phyloP scores from a whole-genome alignment of 768 basidiomycete genomes.

The Brasilioporus rufonigricans region DNA sequence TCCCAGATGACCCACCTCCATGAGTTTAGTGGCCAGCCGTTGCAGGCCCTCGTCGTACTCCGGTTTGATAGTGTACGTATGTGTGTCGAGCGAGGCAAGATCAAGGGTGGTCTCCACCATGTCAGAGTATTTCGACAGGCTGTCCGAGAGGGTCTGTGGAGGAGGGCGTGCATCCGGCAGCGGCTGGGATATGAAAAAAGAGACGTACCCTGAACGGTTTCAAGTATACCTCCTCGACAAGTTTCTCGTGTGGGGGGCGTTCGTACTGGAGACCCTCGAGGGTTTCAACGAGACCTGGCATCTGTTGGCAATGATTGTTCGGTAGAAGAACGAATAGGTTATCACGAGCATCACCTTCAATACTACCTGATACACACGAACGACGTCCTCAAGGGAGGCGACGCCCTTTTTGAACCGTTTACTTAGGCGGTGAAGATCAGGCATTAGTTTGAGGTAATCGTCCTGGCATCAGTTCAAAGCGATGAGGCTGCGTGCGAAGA shows the following conservation, averaged over 20 bases:
- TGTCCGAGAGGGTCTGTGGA: constrained; percentile 57
- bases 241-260: constrained; percentile 44
- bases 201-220: constrained; percentile 52
- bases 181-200: background rate
- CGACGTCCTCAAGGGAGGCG: constrained; percentile 91
- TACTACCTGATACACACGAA: constrained; percentile 92
- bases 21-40: constrained; percentile 64
- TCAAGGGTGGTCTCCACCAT: constrained; percentile 98
- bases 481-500: background rate
- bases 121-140: constrained; percentile 76
- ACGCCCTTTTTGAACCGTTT: constrained; percentile 86
- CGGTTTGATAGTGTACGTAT: constrained; percentile 89
- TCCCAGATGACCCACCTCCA: constrained; percentile 38
- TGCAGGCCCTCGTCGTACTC: constrained; percentile 82
- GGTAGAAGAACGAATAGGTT: background rate
- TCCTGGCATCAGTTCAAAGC: constrained; percentile 47
- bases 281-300: constrained; percentile 70
- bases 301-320: constrained; percentile 37
- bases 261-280: constrained; percentile 51
- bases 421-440: constrained; percentile 87
- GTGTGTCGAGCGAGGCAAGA: constrained; percentile 76
- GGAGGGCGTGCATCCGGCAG: background rate
- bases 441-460: constrained; percentile 86
- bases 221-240: constrained; percentile 72
- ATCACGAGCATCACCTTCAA: constrained; percentile 52